These are phyloP conservation scores for Penicillium sp. DNA, from an alignment of 2,329 filamentous ascomycete genomes.

Conservation along the genomic window DNA sequence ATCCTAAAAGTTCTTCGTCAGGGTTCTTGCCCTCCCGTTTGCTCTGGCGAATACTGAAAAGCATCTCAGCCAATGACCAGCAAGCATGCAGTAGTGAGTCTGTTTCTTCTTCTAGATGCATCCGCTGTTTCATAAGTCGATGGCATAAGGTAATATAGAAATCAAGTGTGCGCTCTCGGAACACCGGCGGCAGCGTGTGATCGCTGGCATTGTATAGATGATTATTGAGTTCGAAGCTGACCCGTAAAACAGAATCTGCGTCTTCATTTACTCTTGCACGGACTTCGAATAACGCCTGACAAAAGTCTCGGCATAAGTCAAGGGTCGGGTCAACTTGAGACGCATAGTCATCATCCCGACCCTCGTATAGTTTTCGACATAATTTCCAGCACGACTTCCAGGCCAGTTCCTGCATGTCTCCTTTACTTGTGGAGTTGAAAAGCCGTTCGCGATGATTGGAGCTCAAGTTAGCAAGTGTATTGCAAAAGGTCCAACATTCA, in stretches of 20 bases:
- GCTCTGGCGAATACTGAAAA: constrained; percentile 85
- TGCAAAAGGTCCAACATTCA: constrained; percentile 92
- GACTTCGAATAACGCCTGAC: constrained; percentile 84
- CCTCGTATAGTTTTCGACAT: constrained; percentile 84
- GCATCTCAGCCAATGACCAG: constrained; percentile 87
- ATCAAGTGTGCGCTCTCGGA: constrained; percentile 83
- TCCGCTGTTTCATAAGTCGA: constrained; percentile 90
- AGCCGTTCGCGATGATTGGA: constrained; percentile 76
- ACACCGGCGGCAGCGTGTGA: constrained; percentile 75
- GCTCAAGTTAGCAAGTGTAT: constrained; percentile 80
- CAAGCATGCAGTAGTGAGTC: constrained; percentile 80
- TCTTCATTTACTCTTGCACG: constrained; percentile 72
- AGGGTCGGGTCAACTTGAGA: constrained; percentile 70
- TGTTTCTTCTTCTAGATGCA: constrained; percentile 72
- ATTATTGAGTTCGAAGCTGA: constrained; percentile 93
- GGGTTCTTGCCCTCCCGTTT: constrained; percentile 66
- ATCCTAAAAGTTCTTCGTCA: constrained; percentile 80
- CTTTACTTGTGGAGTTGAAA: constrained; percentile 69
- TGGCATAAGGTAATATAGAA: constrained; percentile 95
- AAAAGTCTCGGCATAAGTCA: constrained; percentile 87
- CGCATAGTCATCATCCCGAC: constrained; percentile 66
- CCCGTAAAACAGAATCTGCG: constrained; percentile 79
- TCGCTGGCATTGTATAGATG: constrained; percentile 93
- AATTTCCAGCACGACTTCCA: constrained; percentile 95
- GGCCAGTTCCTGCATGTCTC: constrained; percentile 76